Conservation (phyloP, 495 filamentous ascomycete species). For the Xylaria nigripes region DNA sequence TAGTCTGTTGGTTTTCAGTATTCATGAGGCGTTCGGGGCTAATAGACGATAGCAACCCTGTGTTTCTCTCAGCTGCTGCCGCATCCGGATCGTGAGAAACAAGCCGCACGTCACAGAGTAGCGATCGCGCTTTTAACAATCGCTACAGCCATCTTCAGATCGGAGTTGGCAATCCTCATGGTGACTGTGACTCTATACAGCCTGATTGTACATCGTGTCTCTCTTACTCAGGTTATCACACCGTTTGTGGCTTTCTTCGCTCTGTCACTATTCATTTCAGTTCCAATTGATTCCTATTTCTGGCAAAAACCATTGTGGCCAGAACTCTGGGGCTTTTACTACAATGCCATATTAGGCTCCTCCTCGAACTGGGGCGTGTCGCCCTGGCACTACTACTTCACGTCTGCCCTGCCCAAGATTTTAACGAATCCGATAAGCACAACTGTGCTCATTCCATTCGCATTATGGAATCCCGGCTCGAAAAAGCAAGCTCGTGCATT, state of each 20-base stretch:
- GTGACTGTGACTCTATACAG: conserved; percentile 47
- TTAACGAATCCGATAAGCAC: conserved; percentile 67
- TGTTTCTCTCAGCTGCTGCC: conserved; percentile 67
- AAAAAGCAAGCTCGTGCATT: conserved; percentile 40
- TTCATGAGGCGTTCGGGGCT: no score
- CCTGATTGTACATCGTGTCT: conserved; percentile 46
- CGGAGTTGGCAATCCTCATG: conserved; percentile 81
- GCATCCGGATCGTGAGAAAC: conserved; percentile 23
- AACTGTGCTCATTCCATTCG: conserved; percentile 55
- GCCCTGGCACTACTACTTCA: conserved; percentile 78
- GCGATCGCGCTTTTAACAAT: conserved; percentile 70
- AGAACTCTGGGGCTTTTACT: conserved; percentile 81
- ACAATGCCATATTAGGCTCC: conserved; percentile 73
- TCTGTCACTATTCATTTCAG: conserved; percentile 54
- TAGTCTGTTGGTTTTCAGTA: no score
- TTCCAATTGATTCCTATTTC: conserved; percentile 81
- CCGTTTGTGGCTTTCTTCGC: conserved; percentile 59
- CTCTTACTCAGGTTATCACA: conserved; percentile 51
- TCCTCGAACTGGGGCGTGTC: conserved; percentile 81
- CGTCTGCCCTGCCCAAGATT: conserved; percentile 70
- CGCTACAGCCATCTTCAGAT: conserved; percentile 80
- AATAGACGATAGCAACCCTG: conserved; percentile 46
- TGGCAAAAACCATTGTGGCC: conserved; percentile 90
- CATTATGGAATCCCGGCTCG: conserved; percentile 46
- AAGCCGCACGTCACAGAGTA: conserved; percentile 36